Evolutionary conservation across 345 rosid species (phyloP), one percentile per base, ranked within the genome.

Genomic region (Microcos paniculata): DNA sequence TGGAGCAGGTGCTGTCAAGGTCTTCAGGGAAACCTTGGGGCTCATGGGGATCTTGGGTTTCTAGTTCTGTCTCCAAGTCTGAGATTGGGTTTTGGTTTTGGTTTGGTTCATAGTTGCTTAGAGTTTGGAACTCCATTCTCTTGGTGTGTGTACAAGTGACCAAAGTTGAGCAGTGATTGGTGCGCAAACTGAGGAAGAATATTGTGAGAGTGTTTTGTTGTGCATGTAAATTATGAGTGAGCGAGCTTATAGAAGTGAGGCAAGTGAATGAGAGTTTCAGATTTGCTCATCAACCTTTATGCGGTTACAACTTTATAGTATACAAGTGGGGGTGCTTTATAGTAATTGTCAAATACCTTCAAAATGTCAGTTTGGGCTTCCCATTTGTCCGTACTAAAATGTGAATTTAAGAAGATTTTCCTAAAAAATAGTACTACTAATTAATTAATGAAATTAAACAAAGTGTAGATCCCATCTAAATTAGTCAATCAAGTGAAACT

Each of bases 1-100:
- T 89, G n/a, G 99, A 96, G 78, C 96, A 93, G 73, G 87, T 80
- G 73, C 93, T 88, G 81, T 88, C 93, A 19, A 79, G 35, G 38
- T 85, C 87, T 23, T 86, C 90, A 53, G 33, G 23, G 21, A 58
- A 79, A 64, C 14, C 69, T 0, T 53, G 80, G 18, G 78, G 6
- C 7, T 73, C 82, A 13, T 64, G 66, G 53, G 71, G 4, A 16
- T 61, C 45, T 2, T 43, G 19, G 23, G 68, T 55, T 71, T 10
- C 62, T 43, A 68, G 73, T 40, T 63, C 59, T 16, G 57, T 45
- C 45, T 46, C 55, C 1, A 30, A 69, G 42, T 14, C 28, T 69
- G 72, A 49, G 58, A 8, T 3, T 42, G 21, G 53, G 57, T 28
- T 66, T 11, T 62, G 62, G 40, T n/a, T n/a, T n/a, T 35, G 40